Evolutionary conservation across 2,329 filamentous ascomycete species (phyloP), one percentile per base, ranked within the genome.

Genomic region (Uncinocarpus reesii): DNA sequence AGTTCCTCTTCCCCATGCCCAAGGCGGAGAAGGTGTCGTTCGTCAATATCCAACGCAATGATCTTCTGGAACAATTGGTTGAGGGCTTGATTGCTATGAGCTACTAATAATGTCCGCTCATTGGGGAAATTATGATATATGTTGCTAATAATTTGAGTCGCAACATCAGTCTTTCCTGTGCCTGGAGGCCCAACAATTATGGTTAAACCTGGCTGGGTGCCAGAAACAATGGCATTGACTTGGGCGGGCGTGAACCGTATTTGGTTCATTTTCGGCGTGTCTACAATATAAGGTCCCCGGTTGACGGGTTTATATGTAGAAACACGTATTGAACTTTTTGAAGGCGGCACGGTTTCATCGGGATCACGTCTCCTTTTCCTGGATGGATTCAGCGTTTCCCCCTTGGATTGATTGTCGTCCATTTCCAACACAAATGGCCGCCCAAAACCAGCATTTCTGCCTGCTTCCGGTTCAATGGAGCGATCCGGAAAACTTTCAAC

Each of bases 11-110:
- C 93, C 34, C 92, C 92, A 63, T 95, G 92, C 29, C 92, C 92
- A 29, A 98, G 75, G 51, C 92, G 83, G 45, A 98, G 74, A 50
- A 98, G 75, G 71, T 98, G 92, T 32, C 92, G 81, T 66, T 93
- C 85, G 60, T 98, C 93, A 56, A 98, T 96, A 59, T 96, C 88
- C 23, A 98, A 74, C 4, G 84, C 85, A n/a, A 90, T 83, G 53
- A 98, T 98, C 70, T 98, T 98, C 58, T 93, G 86, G 69, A 98
- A 98, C 1, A 98, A 75, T 63, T 98, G 92, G 60, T 98, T 98
- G 7, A 98, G 73, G 1, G 92, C 93, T 65, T 98, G 93, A 62
- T 98, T 98, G 67, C 90, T 96, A 65, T 98, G 92, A 3, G 92
- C 92, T 54, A 98, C 80, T 34, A 98, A 78, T 15, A 98, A 71